Base-by-base conservation (phyloP, 768 basidiomycete species). In the Boletus huronensis region DNA sequence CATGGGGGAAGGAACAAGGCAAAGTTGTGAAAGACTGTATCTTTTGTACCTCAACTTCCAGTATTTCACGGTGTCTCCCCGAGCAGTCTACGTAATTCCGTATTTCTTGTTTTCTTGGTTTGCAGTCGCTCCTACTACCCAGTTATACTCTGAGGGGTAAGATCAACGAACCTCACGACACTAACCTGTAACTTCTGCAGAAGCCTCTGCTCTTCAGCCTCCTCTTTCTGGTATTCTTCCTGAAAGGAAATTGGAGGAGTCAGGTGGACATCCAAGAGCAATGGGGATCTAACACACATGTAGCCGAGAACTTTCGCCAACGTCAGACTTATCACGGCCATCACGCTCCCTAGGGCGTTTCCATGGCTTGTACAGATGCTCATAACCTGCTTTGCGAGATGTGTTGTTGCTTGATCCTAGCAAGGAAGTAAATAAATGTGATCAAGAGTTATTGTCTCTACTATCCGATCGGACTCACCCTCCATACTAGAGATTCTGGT, bases 181-280 rank as follows among this genome's bases (percentile, higher is more conserved):
- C 54, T 31, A 9, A 62, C 57, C 46, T 53, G 56, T 40, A 64
- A 39, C 10, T 46, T 53, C 29, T 17, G 56, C n/a, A 60, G 5
- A 9, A 64, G 50, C 29, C 58, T 56, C 16, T 1, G 48, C n/a
- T 54, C 62, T 48, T 63, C 62, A 3, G 31, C 62, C 6, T 49
- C 58, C 23, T 52, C 62, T 28, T 46, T 48, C 32, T 36, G 11
- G 17, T 46, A 64, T 41, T 57, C 58, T 21, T 50, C 31, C 58
- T 57, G 28, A 47, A 40, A 16, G 16, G 31, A 29, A 5, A 31
- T 58, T 1, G 4, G 47, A 23, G n/a, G 14, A 8, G 14, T 46
- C 19, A 31, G 29, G 13, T 21, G n/a, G 29, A 14, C 11, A 28
- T 34, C 9, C 5, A n/a, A 29, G 26, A n/a, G 7, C 9, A 17